phyloP scores from a whole-genome alignment of 306 rosid genomes.

The Sphenostylis stenocarpa region DNA sequence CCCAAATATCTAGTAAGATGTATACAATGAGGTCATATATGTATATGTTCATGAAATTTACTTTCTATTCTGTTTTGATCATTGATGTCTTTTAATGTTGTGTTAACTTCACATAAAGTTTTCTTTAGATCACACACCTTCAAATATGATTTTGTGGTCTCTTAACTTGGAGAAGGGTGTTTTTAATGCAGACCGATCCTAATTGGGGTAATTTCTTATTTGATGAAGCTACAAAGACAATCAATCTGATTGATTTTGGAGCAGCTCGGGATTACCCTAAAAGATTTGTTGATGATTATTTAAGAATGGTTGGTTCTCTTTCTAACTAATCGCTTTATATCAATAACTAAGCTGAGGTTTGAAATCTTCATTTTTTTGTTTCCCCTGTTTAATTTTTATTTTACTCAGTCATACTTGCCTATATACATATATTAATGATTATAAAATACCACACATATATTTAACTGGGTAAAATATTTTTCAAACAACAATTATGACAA shows the following conservation, averaged over 20 bases:
- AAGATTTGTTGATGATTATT: constrained; percentile 79
- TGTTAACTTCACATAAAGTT: neutral
- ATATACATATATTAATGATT: neutral
- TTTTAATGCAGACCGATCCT: constrained; percentile 87
- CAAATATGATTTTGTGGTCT: constrained; percentile 24
- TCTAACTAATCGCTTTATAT: constrained; percentile 20
- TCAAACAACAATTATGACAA: no score
- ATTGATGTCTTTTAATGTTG: constrained; percentile 1
- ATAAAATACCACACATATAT: neutral
- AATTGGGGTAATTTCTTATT: constrained; percentile 97
- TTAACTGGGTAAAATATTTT: no score
- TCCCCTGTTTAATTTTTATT: neutral
- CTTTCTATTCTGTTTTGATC: constrained; percentile 20
- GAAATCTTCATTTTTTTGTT: constrained; percentile 21
- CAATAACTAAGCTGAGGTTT: constrained; percentile 5
- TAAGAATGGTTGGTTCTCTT: constrained; percentile 73
- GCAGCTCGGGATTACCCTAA: constrained; percentile 90
- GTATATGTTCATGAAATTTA: constrained; percentile 7
- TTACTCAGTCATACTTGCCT: no score
- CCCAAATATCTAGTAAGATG: neutral
- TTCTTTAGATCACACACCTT: constrained; percentile 10
- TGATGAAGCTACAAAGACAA: constrained; percentile 59
- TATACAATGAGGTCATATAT: neutral
- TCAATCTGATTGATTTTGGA: constrained; percentile 94
- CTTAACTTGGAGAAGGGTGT: constrained; percentile 37